These are phyloP conservation scores for Talaromyces verruculosus DNA, from an alignment of 2,329 filamentous ascomycete species.

Conservation along the genomic window DNA sequence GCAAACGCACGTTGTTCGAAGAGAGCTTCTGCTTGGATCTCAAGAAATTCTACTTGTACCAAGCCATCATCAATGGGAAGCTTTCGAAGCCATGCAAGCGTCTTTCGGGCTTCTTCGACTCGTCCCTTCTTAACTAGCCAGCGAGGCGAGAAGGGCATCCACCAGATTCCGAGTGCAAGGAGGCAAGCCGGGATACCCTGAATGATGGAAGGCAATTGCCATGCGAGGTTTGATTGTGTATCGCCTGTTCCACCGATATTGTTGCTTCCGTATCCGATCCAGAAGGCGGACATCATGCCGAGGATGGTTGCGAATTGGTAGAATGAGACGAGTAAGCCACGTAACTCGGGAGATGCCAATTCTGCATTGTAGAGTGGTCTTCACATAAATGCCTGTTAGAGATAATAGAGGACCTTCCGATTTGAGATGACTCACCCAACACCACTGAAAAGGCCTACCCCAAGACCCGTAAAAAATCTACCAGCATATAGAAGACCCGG, in stretches of 20 bases:
- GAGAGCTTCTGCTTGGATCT: slow-evolving; percentile 50
- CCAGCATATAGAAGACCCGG: slow-evolving; percentile 25
- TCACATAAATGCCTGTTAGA: slow-evolving; percentile 17
- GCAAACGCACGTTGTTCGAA: slow-evolving; percentile 48
- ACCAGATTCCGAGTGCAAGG: slow-evolving; percentile 41
- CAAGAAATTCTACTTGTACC: slow-evolving; percentile 48
- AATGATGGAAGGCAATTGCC: slow-evolving; percentile 48
- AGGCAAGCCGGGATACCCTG: slow-evolving; percentile 43
- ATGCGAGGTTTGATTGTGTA: slow-evolving; percentile 42
- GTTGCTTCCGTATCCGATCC: slow-evolving; percentile 43
- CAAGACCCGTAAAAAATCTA: slow-evolving; percentile 34
- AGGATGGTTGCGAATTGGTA: slow-evolving; percentile 38
- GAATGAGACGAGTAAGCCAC: slow-evolving; percentile 36
- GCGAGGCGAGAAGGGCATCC: slow-evolving; percentile 56
- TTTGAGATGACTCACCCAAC: background rate
- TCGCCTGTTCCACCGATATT: slow-evolving; percentile 38
- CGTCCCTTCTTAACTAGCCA: slow-evolving; percentile 52
- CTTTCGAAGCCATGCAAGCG: background rate
- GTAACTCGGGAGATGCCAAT: slow-evolving; percentile 39
- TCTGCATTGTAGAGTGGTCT: slow-evolving; percentile 55
- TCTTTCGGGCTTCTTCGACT: slow-evolving; percentile 42
- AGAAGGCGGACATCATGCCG: slow-evolving; percentile 40
- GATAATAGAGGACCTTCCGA: background rate
- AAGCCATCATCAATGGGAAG: slow-evolving; percentile 37
- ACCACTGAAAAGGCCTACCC: slow-evolving; percentile 27